Evolutionary conservation across 305 asterid genomes (phyloP).

Genomic region (Fraxinus floribunda): DNA sequence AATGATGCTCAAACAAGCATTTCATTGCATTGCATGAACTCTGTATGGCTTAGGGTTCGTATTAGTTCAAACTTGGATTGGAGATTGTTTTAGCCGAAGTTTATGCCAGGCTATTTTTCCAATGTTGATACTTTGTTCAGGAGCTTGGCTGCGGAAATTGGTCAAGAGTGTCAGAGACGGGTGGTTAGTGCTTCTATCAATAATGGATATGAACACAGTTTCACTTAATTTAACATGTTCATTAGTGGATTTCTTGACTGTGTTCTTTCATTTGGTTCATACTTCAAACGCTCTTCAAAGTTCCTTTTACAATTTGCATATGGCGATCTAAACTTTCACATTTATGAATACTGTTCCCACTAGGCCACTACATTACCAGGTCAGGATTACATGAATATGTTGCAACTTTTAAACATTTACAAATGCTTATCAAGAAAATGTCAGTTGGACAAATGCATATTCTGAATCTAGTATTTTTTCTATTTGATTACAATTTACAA

Average conservation of each 20-base stretch:
- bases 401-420: neutral
- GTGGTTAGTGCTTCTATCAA: constrained; percentile 50
- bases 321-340: neutral
- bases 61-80: neutral
- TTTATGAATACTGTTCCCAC: neutral
- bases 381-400: neutral
- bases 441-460: neutral
- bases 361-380: neutral
- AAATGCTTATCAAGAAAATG: neutral
- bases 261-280: neutral
- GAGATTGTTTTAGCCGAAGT: neutral
- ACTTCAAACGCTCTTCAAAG: neutral
- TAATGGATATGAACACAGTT: neutral
- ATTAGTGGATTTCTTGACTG: neutral
- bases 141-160: constrained; percentile 96
- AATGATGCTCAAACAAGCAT: neutral
- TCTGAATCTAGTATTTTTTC: neutral
- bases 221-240: neutral
- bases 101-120: neutral
- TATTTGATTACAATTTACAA: neutral
- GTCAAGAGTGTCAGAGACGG: constrained; percentile 74
- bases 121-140: constrained; percentile 36
- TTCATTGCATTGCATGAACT: neutral
- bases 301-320: neutral
- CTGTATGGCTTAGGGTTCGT: neutral